Evolutionary conservation across 129 eudicot genomes (phyloP).

Genomic region (Chrysanthemum makinoi): DNA sequence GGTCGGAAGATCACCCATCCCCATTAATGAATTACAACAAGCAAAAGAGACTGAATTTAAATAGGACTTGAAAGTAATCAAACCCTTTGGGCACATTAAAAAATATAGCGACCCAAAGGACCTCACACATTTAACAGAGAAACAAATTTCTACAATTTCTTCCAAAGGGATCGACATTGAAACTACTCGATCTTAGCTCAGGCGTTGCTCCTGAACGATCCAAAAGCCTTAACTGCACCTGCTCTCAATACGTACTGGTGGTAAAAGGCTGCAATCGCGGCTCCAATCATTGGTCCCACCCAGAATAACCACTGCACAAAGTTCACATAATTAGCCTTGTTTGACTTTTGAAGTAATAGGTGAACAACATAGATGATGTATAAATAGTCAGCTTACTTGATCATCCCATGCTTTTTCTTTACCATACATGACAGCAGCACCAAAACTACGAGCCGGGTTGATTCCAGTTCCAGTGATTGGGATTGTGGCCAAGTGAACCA

Average conservation of each 20-base stretch:
- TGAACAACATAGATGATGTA: neutral
- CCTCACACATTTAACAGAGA: neutral
- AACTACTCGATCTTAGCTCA: neutral
- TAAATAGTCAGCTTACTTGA: slow-evolving; percentile 35
- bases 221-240: slow-evolving; percentile 53
- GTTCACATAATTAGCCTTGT: neutral
- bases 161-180: neutral
- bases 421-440: slow-evolving; percentile 66
- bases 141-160: slow-evolving; percentile 28
- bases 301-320: slow-evolving; percentile 64
- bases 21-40: slow-evolving; percentile 19
- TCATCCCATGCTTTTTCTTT: slow-evolving; percentile 71
- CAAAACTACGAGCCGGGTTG: slow-evolving; percentile 76
- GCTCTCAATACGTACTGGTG: slow-evolving; percentile 58
- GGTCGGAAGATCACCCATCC: slow-evolving; percentile 3
- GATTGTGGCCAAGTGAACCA: slow-evolving; percentile 78
- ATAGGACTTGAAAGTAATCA: neutral
- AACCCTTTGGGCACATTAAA: slow-evolving; percentile 11
- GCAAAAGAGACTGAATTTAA: slow-evolving; percentile 8
- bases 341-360: neutral
- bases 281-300: slow-evolving; percentile 79
- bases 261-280: slow-evolving; percentile 69
- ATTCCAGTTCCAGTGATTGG: slow-evolving; percentile 74
- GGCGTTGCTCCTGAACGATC: slow-evolving; percentile 67
- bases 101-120: slow-evolving; percentile 15